A percentile compares a stretch with the other conserved stretches of the same genome.
phyloP scores from a whole-genome alignment of 148 eudicot genomes.

The Linanthus parryae region DNA sequence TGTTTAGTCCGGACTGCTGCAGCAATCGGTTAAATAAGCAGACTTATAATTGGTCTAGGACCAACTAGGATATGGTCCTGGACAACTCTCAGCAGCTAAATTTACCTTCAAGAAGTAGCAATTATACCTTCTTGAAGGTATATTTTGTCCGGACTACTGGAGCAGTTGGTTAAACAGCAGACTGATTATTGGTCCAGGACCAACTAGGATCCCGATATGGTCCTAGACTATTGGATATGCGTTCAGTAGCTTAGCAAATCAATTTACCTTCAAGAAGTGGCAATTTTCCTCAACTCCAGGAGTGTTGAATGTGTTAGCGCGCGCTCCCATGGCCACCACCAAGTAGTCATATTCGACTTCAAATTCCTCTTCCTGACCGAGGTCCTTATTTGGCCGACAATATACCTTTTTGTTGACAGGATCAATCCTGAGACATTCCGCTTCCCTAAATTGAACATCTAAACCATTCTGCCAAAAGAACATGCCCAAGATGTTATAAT shows the following conservation, averaged over 20 bases:
- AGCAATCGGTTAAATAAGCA: no score
- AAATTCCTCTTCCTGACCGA: slow-evolving; percentile 12
- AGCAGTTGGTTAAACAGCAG: no score
- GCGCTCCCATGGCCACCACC: slow-evolving; percentile 23
- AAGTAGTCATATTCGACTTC: slow-evolving; percentile 17
- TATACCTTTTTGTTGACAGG: slow-evolving; percentile 16
- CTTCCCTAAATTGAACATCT: slow-evolving; percentile 20
- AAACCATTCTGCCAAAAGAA: slow-evolving; percentile 14
- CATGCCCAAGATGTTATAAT: not conserved
- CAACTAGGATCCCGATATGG: no score
- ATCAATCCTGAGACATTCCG: slow-evolving; percentile 18
- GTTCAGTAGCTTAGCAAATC: not conserved
- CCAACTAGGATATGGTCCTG: no score
- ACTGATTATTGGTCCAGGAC: no score
- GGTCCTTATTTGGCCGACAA: slow-evolving; percentile 11
- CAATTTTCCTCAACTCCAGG: slow-evolving; percentile 24
- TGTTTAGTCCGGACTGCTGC: no score
- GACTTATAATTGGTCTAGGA: no score
- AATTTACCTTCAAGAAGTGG: slow-evolving; percentile 21
- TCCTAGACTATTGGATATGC: no score
- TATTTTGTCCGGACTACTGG: no score
- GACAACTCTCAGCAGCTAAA: no score
- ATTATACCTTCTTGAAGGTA: no score
- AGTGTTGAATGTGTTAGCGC: slow-evolving; percentile 20
- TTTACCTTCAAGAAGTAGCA: no score